Base-by-base conservation (phyloP, 306 rosid genomes). In the Vigna unguiculata region DNA sequence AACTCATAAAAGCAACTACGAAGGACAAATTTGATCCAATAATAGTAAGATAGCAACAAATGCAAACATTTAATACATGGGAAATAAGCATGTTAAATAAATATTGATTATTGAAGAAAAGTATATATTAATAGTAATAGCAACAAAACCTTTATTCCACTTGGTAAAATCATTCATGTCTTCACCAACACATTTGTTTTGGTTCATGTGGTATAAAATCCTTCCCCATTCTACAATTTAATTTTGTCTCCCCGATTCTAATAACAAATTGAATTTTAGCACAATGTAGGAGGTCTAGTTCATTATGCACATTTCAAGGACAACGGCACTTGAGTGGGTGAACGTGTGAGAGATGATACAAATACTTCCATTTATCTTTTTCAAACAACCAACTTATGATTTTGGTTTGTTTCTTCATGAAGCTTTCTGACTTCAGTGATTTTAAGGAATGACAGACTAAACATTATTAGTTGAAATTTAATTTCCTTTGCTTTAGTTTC, bases 61-160 rank as follows among this genome's bases (percentile, higher is more conserved):
- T 45, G 55, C 43, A 57, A 77, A 57, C 45, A 68, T 38, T 68
- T 45, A 45, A 28, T 68, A 30, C 68, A 54, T 41, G 65, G n/a
- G 12, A 40, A 53, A 19, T 36, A 46, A 52, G 73, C 53, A 36
- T 49, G 21, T 48, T 22, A 49, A 49, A 22, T 11, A 63, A 75
- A 51, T 52, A 52, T 34, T 46, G 73, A 41, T 41, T 41, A 38
- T 38, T 38, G 43, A 38, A 38, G 43, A 38, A 38, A 38, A 7
- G 9, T 32, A 38, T 38, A 8, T 38, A 8, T 40, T 2, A 40
- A 38, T 7, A 32, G 5, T 0, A 4, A 32, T 8, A 38, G 41
- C 41, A 38, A 38, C 41, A 38, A 38, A 8, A 38, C 41, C 1
- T 11, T 38, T 8, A 38, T 38, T 38, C 11, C 43, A 38, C 10